phyloP scores from a whole-genome alignment of 495 filamentous ascomycete species.

The Pyrenopolyporus hunteri region DNA sequence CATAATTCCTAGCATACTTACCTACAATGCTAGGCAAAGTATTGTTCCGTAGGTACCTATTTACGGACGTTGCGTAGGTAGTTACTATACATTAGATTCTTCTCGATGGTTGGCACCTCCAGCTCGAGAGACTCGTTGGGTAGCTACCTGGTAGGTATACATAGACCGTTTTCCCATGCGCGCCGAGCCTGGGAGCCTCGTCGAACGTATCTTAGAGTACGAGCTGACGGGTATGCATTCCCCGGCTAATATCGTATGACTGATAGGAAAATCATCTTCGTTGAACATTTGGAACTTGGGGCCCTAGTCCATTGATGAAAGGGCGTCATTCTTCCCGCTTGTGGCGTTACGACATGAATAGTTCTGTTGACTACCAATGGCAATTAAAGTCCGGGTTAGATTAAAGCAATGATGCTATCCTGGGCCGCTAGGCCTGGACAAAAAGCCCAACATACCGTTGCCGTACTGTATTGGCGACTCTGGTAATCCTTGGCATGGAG shows the following conservation, averaged over 20 bases:
- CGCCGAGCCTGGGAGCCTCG: too few species aligned
- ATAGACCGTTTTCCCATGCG: too few species aligned
- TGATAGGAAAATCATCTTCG: neutral
- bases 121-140: too few species aligned
- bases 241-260: neutral
- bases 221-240: neutral
- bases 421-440: constrained; percentile 4
- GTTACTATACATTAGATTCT: too few species aligned
- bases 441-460: constrained; percentile 5
- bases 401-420: constrained; percentile 33
- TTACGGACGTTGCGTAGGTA: too few species aligned
- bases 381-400: constrained; percentile 26
- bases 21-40: too few species aligned
- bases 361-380: constrained; percentile 7
- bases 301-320: neutral
- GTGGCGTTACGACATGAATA: constrained; percentile 27
- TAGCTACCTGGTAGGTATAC: too few species aligned
- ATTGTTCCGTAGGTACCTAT: too few species aligned
- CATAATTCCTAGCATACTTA: too few species aligned
- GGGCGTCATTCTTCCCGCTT: constrained; percentile 8
- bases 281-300: constrained; percentile 1
- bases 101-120: too few species aligned
- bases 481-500: constrained; percentile 4
- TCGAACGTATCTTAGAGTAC: neutral
- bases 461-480: constrained; percentile 2